Conservation (phyloP, 352 stramenopile species). For the Globisporangium paroecandrum region DNA sequence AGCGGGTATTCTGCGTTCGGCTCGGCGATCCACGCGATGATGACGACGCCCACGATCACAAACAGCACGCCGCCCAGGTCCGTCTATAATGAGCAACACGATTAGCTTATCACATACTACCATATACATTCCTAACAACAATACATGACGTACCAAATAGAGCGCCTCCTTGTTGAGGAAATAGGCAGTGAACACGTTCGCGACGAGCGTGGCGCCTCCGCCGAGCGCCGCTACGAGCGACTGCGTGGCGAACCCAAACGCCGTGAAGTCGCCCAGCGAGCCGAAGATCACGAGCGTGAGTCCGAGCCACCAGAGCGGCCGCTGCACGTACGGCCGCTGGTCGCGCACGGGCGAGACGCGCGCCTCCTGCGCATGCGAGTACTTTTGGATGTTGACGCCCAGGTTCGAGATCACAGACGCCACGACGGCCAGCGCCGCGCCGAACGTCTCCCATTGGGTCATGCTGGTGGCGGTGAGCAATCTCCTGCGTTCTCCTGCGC, state of each 20-base stretch:
- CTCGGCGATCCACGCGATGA: slow-evolving; percentile 85
- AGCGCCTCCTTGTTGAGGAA: slow-evolving; percentile 81
- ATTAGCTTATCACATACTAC: not conserved
- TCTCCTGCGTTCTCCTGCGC: too few relatives aligned
- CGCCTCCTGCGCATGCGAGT: slow-evolving; percentile 70
- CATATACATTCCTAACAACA: not conserved
- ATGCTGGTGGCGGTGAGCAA: slow-evolving; percentile 21
- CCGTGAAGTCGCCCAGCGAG: slow-evolving; percentile 85
- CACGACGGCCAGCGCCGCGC: slow-evolving; percentile 70
- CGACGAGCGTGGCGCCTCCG: slow-evolving; percentile 80
- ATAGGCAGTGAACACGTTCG: slow-evolving; percentile 86
- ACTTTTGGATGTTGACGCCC: slow-evolving; percentile 90
- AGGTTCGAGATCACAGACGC: slow-evolving; percentile 86
- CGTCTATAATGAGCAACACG: slow-evolving; percentile 30
- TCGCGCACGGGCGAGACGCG: slow-evolving; percentile 30
- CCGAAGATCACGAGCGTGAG: slow-evolving; percentile 74
- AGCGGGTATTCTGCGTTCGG: slow-evolving; percentile 85
- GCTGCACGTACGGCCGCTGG: slow-evolving; percentile 76
- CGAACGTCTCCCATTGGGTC: slow-evolving; percentile 78
- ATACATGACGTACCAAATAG: slow-evolving; percentile 37
- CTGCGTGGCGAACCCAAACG: slow-evolving; percentile 89
- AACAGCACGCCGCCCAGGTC: slow-evolving; percentile 82
- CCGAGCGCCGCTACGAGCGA: slow-evolving; percentile 85
- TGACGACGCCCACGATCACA: slow-evolving; percentile 83
- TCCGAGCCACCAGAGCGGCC: slow-evolving; percentile 86